Base-by-base conservation (phyloP, 164 flowering plant genomes). In the Piper longum region DNA sequence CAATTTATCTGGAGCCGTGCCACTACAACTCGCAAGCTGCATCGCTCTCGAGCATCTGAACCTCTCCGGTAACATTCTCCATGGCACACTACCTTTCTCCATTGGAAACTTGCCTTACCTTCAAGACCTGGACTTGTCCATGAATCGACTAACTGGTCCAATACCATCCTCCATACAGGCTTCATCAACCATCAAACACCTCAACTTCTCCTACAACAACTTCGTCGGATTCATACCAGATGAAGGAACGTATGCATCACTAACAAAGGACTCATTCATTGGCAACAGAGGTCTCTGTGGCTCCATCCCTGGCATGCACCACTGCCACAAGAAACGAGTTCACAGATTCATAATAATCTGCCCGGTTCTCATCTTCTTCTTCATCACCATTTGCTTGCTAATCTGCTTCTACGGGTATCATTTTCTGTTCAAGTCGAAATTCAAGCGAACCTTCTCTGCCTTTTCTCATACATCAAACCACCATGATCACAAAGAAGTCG, bases 31-130 rank as follows among this genome's bases (percentile, higher is more conserved):
- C 16, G 86, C 79, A 55, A 82, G 83, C 74, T 89, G 98, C 79
- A 81, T 89, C 65, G 98, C 98, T 0, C 71, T 92, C 0, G 98
- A 92, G 79, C 68, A 69, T 67, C 88, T 92, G 65, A 87, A 87
- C 56, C 71, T 92, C 41, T 92, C 96, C 0, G 45, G 65, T 1
- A 92, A 92, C 74, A 39, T 14, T 43, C 70, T 89, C 0, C 66
- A 75, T 40, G 90, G 96, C 1, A 60, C 71, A 62, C 78, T 89
- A 43, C 95, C 98, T 0, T 59, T 43, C 58, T 73, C 86, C 8
- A 71, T 89, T 17, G 96, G 88, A 2, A 78, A 73, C 51, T 67
- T 89, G 72, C 88, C 85, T 64, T 89, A 77, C 68, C 85, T 92
- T 51, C 74, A 74, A 73, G 73, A 59, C 41, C 72, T 92, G 2